Base-by-base conservation (phyloP, 73 alveolate genomes). In the Stentor roeselii region DNA sequence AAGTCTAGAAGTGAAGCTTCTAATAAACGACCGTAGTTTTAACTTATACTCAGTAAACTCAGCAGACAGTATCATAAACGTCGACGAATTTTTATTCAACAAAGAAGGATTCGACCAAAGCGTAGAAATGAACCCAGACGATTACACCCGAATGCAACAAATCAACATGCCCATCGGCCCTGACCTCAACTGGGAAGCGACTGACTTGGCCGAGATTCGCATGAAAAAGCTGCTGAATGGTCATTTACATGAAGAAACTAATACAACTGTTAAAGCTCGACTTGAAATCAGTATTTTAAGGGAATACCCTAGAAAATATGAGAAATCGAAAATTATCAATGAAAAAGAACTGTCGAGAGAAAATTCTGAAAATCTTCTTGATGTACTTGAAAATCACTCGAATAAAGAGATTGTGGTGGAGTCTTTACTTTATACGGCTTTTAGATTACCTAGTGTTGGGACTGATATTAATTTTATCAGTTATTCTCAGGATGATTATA, bases 391-490 rank as follows among this genome's bases (percentile, higher is more conserved):
- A 11, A 21, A 50, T 11, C 6, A 50, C 21, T 11, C 67, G 6
- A 50, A 50, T 50, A 21, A 50, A 50, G 21, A 50, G 6, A 11
- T 50, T 11, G 21, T 21, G 6, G 6, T 50, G 21, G 6, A 6
- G 21, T 11, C 30, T 11, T 6, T 50, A 50, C 30, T 50, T 50
- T 50, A 50, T 50, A 50, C 6, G 21, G 67, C 21, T 2, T 21
- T 67, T 27, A 67, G 37, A 40, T 40, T 67, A 21, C 80, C 80
- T 27, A 67, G 80, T 32, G 80, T 40, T 27, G 80, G 80, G 42
- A 2, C 37, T 21, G 21, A 21, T 14, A 67, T 67, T 27, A n/a
- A 21, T 30, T 21, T 32, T 67, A 27, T 27, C 34, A 34, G 27
- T 27, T 50, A 50, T 50, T 11, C 6, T 11, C 6, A 50, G 21